Evolutionary conservation across 225 moss, liverwort and hornwort genomes (phyloP).

Genomic region (Sphagnum tenellum): DNA sequence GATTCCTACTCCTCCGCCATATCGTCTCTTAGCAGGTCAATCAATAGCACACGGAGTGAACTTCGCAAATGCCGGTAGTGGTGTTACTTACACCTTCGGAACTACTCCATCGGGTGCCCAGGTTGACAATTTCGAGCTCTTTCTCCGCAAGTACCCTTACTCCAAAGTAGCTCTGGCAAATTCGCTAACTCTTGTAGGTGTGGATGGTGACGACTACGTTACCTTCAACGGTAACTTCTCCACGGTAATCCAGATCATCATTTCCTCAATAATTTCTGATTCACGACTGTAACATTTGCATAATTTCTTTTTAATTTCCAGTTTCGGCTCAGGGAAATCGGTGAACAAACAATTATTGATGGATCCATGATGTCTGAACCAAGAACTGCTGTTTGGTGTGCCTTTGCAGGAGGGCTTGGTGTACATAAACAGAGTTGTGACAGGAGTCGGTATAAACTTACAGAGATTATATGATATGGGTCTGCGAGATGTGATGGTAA

Average conservation of each 20-base stretch:
- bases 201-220: constrained; percentile 41
- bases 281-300: background rate
- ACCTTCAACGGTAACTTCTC: constrained; percentile 9
- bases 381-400: too few relatives aligned
- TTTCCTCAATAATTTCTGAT: background rate
- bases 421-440: background rate
- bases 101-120: background rate
- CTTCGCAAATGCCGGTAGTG: constrained; percentile 7
- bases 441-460: background rate
- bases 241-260: too few relatives aligned
- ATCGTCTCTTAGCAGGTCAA: background rate
- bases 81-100: background rate
- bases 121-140: constrained; percentile 23
- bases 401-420: background rate
- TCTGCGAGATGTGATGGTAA: constrained; percentile 3
- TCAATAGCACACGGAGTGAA: constrained; percentile 2
- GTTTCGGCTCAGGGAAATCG: too few relatives aligned
- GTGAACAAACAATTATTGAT: too few relatives aligned
- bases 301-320: background rate
- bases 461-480: background rate
- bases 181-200: constrained; percentile 40
- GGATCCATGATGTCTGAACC: too few relatives aligned
- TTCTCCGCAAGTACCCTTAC: constrained; percentile 24
- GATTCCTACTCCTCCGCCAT: background rate
- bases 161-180: constrained; percentile 25